Conservation (phyloP, 352 stramenopile species). For the Phytophthora constricta region DNA sequence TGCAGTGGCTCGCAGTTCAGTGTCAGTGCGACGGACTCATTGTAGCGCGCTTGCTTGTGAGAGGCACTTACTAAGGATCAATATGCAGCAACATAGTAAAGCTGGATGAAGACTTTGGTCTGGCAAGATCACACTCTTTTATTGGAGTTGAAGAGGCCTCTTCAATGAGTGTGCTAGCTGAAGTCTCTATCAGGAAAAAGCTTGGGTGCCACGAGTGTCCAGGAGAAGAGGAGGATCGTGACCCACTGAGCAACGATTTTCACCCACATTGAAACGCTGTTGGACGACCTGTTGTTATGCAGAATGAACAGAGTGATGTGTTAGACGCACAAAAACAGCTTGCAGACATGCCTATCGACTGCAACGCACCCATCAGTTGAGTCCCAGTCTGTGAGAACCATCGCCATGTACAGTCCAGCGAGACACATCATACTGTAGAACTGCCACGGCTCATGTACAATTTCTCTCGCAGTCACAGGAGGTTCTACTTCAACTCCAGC, state of each 20-base stretch:
- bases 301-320: neutral
- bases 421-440: slow-evolving; percentile 94
- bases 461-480: slow-evolving; percentile 31
- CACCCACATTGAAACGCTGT: slow-evolving; percentile 95
- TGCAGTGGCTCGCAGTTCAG: neutral
- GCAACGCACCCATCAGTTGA: slow-evolving; percentile 67
- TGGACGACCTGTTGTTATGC: slow-evolving; percentile 35
- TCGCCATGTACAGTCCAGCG: slow-evolving; percentile 93
- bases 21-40: too few relatives aligned
- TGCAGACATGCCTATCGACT: neutral
- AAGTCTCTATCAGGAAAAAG: slow-evolving; percentile 96
- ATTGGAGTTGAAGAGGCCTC: too few relatives aligned
- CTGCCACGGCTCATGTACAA: slow-evolving; percentile 88
- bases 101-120: too few relatives aligned
- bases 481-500: slow-evolving; percentile 44
- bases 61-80: too few relatives aligned
- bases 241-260: slow-evolving; percentile 95
- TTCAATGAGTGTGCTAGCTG: slow-evolving; percentile 11
- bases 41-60: too few relatives aligned
- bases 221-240: slow-evolving; percentile 93
- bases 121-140: too few relatives aligned
- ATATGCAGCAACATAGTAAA: too few relatives aligned
- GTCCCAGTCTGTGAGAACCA: slow-evolving; percentile 96
- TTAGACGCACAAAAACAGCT: neutral
- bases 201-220: slow-evolving; percentile 93